Percentiles rank a stretch among this genome's conserved stretches.
Evolutionary conservation across 78 protist species (phyloP).

Genomic region (Dictyostelium discoideum): DNA sequence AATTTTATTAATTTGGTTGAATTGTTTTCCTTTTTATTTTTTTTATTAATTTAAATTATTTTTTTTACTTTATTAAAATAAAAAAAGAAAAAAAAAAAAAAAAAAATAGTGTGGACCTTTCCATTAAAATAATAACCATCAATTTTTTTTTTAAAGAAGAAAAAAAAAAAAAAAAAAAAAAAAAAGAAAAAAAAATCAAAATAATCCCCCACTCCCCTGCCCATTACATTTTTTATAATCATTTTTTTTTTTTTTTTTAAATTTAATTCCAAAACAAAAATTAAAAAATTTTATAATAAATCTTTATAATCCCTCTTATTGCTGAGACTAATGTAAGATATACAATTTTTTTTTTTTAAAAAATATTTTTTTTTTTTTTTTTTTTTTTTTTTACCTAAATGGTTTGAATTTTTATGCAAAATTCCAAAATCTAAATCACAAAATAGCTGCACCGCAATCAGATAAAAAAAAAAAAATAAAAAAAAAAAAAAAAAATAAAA

Average conservation of each 20-base stretch:
- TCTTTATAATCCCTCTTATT: background rate
- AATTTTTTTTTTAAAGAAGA: background rate
- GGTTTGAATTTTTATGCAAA: background rate
- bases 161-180: too few species aligned
- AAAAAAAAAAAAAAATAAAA: too few species aligned
- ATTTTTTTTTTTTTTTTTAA: too few species aligned
- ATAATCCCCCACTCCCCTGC: background rate
- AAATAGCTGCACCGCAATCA: background rate
- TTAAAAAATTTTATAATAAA: too few species aligned
- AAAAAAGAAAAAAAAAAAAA: background rate
- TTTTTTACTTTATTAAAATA: background rate
- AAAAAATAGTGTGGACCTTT: background rate
- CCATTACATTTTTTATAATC: background rate
- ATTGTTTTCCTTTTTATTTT: background rate
- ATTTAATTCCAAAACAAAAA: background rate
- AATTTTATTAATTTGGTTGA: background rate
- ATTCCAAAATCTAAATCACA: background rate
- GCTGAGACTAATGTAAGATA: background rate
- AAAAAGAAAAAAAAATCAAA: too few species aligned
- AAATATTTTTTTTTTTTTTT: too few species aligned
- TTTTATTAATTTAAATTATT: background rate
- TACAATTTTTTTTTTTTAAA: too few species aligned
- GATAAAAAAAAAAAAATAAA: background rate
- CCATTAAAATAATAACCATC: background rate
- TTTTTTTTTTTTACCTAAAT: background rate